A percentile compares a stretch with the other conserved stretches of the same genome.
These are phyloP conservation scores for Dothiorella sarmentorum DNA, from an alignment of 2,329 filamentous ascomycete genomes.

Conservation along the genomic window DNA sequence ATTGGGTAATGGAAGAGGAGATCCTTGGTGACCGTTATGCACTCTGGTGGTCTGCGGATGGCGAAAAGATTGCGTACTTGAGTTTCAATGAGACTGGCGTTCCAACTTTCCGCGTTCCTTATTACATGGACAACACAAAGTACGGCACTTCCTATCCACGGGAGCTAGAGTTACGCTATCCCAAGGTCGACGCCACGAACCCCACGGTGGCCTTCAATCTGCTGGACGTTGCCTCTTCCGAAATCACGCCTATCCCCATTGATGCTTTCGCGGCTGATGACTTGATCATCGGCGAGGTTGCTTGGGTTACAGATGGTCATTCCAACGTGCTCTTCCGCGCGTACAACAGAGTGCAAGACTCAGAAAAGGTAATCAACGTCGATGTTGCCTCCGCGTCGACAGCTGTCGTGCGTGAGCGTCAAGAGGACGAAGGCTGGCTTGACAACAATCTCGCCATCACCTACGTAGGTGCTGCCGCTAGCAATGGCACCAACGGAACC, in stretches of 20 bases:
- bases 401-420: conserved; percentile 52
- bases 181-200: conserved; percentile 66
- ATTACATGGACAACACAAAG: conserved; percentile 57
- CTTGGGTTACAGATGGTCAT: conserved; percentile 63
- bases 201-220: conserved; percentile 62
- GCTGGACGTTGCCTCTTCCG: conserved; percentile 49
- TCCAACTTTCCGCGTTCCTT: conserved; percentile 60
- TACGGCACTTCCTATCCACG: conserved; percentile 60
- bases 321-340: conserved; percentile 61
- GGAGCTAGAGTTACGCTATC: conserved; percentile 54
- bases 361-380: conserved; percentile 60
- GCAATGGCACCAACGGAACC: conserved; percentile 32
- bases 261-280: conserved; percentile 59
- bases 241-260: conserved; percentile 48
- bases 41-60: conserved; percentile 58
- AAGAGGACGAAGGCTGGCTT: conserved; percentile 60
- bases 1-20: conserved; percentile 63
- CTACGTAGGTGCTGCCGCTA: conserved; percentile 51
- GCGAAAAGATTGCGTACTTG: conserved; percentile 53
- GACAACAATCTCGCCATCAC: conserved; percentile 56
- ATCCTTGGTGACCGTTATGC: conserved; percentile 51
- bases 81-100: conserved; percentile 65
- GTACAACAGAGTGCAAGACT: conserved; percentile 66
- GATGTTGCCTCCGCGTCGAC: conserved; percentile 49
- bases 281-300: conserved; percentile 64